Evolutionary conservation across 768 basidiomycete species (phyloP).

Genomic region (Phlebiopsis flavidoalba): DNA sequence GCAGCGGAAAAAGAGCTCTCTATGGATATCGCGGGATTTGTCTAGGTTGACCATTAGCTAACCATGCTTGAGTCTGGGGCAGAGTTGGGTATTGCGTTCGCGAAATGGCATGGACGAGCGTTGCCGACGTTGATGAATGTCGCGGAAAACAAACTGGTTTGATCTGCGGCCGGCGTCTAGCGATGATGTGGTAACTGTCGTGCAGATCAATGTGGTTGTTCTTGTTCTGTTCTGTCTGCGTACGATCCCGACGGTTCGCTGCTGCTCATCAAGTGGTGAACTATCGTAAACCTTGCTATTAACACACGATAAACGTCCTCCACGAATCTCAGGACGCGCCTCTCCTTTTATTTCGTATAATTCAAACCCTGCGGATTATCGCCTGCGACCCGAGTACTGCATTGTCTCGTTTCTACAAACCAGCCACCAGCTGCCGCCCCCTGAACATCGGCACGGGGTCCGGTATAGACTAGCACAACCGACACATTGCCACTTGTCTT

Average conservation of each 20-base stretch:
- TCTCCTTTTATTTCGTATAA: conserved; percentile 20
- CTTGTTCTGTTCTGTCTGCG: conserved; percentile 22
- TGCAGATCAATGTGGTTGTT: conserved; percentile 10
- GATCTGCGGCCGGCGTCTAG: neutral
- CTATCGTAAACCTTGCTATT: conserved; percentile 3
- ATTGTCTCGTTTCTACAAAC: conserved; percentile 4
- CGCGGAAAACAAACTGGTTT: conserved; percentile 2
- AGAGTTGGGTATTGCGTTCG: no score
- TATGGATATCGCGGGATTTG: no score
- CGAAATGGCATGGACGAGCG: neutral
- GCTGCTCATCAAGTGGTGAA: conserved; percentile 13
- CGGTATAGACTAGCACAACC: neutral
- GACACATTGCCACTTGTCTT: neutral
- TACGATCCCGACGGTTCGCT: conserved; percentile 15
- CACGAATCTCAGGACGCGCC: conserved; percentile 23
- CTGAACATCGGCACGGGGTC: neutral
- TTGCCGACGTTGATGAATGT: neutral
- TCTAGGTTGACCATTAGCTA: no score
- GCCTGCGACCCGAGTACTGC: neutral
- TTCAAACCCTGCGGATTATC: neutral
- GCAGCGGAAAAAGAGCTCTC: no score
- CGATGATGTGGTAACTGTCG: neutral
- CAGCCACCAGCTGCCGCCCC: neutral
- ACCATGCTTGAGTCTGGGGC: no score
- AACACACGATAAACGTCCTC: conserved; percentile 13